Evolutionary conservation across 352 stramenopile species (phyloP).

Genomic region (Globisporangium viniferum): DNA sequence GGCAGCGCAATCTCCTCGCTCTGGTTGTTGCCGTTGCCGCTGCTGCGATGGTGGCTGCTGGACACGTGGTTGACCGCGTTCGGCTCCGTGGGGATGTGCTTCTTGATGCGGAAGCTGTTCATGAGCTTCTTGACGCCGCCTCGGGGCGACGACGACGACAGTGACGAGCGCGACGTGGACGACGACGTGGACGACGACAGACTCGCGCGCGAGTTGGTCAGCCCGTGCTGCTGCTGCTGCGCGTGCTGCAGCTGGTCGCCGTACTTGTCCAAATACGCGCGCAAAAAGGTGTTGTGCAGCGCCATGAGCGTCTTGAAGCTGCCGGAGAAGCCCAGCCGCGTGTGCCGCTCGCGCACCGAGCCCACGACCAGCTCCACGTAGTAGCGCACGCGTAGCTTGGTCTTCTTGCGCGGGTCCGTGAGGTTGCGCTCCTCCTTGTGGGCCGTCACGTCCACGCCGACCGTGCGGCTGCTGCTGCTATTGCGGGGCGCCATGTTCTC

Average conservation of each 20-base stretch:
- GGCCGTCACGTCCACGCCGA: slow-evolving; percentile 59
- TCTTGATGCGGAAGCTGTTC: slow-evolving; percentile 27
- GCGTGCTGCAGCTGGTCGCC: slow-evolving; percentile 12
- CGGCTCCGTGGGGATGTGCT: slow-evolving; percentile 12
- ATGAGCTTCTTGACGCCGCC: slow-evolving; percentile 25
- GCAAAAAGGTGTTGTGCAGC: slow-evolving; percentile 46
- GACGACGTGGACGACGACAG: slow-evolving; percentile 43
- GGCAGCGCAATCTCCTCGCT: slow-evolving; percentile 16
- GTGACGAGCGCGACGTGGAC: slow-evolving; percentile 33
- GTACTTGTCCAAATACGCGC: slow-evolving; percentile 36
- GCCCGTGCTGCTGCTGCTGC: not conserved
- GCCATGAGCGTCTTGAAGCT: slow-evolving; percentile 56
- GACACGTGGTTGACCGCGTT: slow-evolving; percentile 12
- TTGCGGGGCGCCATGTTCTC: slow-evolving; percentile 11
- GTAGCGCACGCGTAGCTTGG: slow-evolving; percentile 56
- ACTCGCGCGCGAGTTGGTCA: slow-evolving; percentile 31
- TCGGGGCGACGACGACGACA: slow-evolving; percentile 29
- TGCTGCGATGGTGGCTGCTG: not conserved
- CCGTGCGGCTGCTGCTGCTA: slow-evolving; percentile 12
- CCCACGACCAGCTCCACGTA: slow-evolving; percentile 71
- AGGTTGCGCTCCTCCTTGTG: slow-evolving; percentile 64
- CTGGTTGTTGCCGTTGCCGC: slow-evolving; percentile 9
- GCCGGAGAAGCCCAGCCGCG: slow-evolving; percentile 58
- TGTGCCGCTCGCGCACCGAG: slow-evolving; percentile 44
- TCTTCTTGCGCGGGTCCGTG: slow-evolving; percentile 41